Conservation (phyloP, 2,329 filamentous ascomycete genomes). For the Fusarium subtropicale region DNA sequence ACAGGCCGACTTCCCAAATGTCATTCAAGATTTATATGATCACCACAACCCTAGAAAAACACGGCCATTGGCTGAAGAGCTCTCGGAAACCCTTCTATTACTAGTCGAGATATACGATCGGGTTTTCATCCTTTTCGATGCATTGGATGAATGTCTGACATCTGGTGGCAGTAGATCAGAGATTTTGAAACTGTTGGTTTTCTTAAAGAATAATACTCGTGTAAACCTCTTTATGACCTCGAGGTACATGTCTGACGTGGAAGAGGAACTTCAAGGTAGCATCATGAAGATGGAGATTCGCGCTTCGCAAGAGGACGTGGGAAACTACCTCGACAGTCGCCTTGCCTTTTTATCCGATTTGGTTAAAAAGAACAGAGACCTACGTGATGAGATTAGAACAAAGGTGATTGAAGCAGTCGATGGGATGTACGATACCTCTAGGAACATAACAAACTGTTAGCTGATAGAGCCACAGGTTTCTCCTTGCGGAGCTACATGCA, state of each 20-base stretch:
- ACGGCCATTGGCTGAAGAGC: not conserved
- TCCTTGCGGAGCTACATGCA: not conserved
- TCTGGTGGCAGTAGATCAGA: not conserved
- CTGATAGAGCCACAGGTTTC: not conserved
- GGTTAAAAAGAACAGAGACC: not conserved
- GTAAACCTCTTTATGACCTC: slow-evolving; percentile 43
- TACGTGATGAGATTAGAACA: not conserved
- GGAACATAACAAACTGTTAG: fast-evolving
- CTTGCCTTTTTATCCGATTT: not conserved
- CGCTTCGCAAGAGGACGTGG: not conserved
- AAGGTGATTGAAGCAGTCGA: not conserved
- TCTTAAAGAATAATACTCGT: not conserved
- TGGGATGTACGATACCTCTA: not conserved
- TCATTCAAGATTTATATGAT: not conserved
- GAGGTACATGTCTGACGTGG: not conserved
- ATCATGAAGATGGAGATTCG: not conserved
- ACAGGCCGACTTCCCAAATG: not conserved
- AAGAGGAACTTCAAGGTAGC: not conserved
- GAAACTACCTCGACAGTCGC: not conserved
- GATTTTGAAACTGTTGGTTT: slow-evolving; percentile 8
- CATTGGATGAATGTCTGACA: slow-evolving; percentile 2
- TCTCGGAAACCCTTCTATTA: not conserved
- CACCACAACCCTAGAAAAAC: not conserved
- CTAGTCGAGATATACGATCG: not conserved
- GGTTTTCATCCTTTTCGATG: slow-evolving; percentile 5